Evolutionary conservation across 371 early-diverging fungal species (phyloP).

Genomic region (Saksenaea oblongispora): DNA sequence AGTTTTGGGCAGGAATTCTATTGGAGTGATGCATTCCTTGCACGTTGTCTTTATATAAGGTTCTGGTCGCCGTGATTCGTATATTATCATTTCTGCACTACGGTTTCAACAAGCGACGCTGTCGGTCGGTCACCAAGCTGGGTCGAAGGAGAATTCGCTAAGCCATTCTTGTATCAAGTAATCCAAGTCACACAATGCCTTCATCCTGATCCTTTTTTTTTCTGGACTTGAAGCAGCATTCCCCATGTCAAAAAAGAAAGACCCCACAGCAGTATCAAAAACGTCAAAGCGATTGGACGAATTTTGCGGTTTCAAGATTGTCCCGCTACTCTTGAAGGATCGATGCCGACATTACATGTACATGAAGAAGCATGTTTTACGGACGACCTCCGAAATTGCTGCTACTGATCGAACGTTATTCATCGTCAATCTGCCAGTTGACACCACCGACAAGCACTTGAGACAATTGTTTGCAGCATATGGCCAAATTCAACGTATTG

Average conservation of each 20-base stretch:
- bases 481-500: slow-evolving; percentile 65
- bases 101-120: slow-evolving; percentile 7
- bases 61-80: slow-evolving; percentile 42
- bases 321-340: slow-evolving; percentile 52
- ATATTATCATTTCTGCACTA: slow-evolving; percentile 17
- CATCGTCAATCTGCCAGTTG: slow-evolving; percentile 80
- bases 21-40: slow-evolving; percentile 35
- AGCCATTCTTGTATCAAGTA: neutral
- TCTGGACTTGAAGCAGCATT: neutral
- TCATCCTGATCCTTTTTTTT: neutral
- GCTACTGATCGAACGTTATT: slow-evolving; percentile 78
- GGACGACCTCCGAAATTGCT: slow-evolving; percentile 42
- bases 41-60: slow-evolving; percentile 51
- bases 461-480: slow-evolving; percentile 70
- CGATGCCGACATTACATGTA: slow-evolving; percentile 67
- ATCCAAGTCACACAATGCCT: no score
- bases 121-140: slow-evolving; percentile 19
- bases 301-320: slow-evolving; percentile 56
- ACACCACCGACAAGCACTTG: slow-evolving; percentile 77
- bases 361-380: slow-evolving; percentile 71
- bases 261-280: neutral
- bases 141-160: neutral
- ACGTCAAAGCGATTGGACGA: slow-evolving; percentile 37
- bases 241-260: neutral
- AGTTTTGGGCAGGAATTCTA: slow-evolving; percentile 45